These are phyloP conservation scores for Cyberlindnera misumaiensis DNA, from an alignment of 805 yeast genomes.

Conservation along the genomic window DNA sequence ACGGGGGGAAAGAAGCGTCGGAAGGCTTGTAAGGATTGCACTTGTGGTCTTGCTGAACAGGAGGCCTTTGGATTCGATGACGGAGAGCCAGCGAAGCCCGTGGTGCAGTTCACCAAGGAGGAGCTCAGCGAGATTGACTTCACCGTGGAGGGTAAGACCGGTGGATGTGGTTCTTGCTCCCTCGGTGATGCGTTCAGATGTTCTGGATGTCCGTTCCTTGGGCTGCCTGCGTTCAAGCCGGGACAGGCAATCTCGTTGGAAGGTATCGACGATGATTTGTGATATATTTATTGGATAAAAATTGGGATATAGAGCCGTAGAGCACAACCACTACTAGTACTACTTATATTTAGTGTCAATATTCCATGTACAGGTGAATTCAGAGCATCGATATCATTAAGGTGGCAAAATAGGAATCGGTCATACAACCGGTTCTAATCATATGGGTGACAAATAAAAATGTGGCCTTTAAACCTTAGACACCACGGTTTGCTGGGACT, in stretches of 20 bases:
- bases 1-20: slow-evolving; percentile 50
- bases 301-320: background rate
- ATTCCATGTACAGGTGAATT: no score
- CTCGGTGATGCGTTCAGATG: slow-evolving; percentile 98
- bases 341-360: background rate
- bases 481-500: slow-evolving; percentile 53
- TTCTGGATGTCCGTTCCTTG: slow-evolving; percentile 96
- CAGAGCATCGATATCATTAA: background rate
- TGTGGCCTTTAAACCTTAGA: slow-evolving; percentile 35
- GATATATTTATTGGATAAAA: slow-evolving; percentile 5
- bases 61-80: slow-evolving; percentile 58
- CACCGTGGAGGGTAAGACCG: slow-evolving; percentile 94
- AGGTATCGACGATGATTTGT: slow-evolving; percentile 72
- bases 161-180: slow-evolving; percentile 96
- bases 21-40: slow-evolving; percentile 96
- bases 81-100: slow-evolving; percentile 34
- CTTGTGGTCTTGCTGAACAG: slow-evolving; percentile 89
- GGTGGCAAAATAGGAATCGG: background rate
- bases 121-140: slow-evolving; percentile 90
- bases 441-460: background rate
- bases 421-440: background rate
- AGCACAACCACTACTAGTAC: background rate
- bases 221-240: slow-evolving; percentile 96
- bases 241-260: slow-evolving; percentile 83
- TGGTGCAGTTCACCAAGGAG: slow-evolving; percentile 46